These are phyloP conservation scores for Colletotrichum shisoi DNA, from an alignment of 2,329 filamentous ascomycete species.

Conservation along the genomic window DNA sequence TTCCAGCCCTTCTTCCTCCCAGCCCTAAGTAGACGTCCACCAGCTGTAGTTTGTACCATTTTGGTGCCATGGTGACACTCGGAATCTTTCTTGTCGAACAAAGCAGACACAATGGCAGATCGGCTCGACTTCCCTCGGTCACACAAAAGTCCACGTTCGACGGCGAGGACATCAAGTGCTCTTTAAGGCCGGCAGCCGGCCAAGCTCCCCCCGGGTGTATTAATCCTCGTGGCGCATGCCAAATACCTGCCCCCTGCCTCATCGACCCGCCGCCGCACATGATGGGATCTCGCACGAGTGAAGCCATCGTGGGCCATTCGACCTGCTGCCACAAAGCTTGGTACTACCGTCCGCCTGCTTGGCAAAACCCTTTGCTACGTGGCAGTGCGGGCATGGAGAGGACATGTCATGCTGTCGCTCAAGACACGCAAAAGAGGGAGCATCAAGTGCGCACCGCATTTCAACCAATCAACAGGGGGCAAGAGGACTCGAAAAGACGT, in stretches of 20 bases:
- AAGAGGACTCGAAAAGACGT: background rate
- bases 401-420: background rate
- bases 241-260: background rate
- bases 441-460: background rate
- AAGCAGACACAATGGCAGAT: background rate
- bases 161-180: background rate
- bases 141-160: background rate
- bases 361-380: background rate
- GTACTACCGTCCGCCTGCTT: constrained; percentile 19
- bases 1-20: too few species aligned
- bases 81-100: background rate
- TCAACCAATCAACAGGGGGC: background rate
- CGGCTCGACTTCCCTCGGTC: background rate
- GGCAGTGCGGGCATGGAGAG: background rate
- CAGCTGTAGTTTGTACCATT: background rate
- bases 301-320: background rate
- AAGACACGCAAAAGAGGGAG: background rate
- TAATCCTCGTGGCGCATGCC: constrained; percentile 13
- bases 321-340: constrained; percentile 36
- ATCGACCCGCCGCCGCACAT: background rate
- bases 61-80: background rate
- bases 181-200: background rate
- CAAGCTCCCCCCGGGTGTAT: background rate
- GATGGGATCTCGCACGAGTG: background rate
- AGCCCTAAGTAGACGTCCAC: background rate